Base-by-base conservation (phyloP, 768 basidiomycete genomes). In the Trametes cubensis region DNA sequence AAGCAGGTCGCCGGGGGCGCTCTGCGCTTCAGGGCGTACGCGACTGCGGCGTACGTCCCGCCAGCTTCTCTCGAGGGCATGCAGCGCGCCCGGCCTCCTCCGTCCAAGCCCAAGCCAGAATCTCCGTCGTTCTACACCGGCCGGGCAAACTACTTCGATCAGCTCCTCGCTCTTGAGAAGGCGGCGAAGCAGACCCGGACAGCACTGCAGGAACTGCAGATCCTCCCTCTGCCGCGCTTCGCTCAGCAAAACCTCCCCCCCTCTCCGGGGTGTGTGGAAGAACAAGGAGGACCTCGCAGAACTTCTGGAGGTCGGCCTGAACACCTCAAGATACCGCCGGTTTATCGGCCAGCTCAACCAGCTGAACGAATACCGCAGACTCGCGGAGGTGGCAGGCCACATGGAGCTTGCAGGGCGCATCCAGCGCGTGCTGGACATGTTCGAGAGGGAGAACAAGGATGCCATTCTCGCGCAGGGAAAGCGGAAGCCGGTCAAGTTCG, bases 81-180 rank as follows among this genome's bases (percentile, higher is more conserved):
- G 50, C 58, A 50, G 45, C 42, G 41, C 20, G 53, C 46, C 21
- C 58, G 58, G 20, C 21, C 28, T 2, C 60, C 56, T 21, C 50
- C 55, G 18, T 58, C 47, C 42, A 58, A 55, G 48, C 48, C 69
- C 55, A 69, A 74, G 65, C 92, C 92, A 0, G 74, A 80, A 20
- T 89, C 92, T 8, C 85, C 92, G 21, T 85, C 84, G 50, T 95
- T 94, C 77, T 97, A 92, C 78, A 93, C 94, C 18, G 88, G 87
- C 17, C 86, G 88, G 38, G 78, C 90, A 1, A 77, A 78, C 23
- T 95, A 87, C 78, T 87, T 87, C 72, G 90, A 95, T 74, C 83
- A 86, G 58, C 74, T 95, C 45, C 75, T 78, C 46, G 77, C 81
- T 45, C 83, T 96, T 18, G 85, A 94, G 69, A 76, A 76, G 13